Conservation (phyloP, 1,284 basidiomycete species). For the Taiwanofungus camphoratus region DNA sequence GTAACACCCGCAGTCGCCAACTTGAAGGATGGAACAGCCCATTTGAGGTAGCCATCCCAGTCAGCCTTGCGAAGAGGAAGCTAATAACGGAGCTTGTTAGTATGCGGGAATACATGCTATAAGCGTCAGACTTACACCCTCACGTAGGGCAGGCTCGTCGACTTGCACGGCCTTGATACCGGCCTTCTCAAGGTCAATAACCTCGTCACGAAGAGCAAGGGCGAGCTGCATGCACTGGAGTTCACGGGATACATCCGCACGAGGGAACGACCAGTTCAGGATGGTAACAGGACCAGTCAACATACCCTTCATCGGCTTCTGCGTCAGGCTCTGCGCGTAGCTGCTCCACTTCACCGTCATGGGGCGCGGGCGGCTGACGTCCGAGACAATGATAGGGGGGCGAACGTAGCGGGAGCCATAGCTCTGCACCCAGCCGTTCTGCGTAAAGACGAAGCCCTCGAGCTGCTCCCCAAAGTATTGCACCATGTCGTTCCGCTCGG, state of each 20-base stretch:
- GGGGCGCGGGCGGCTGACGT: conserved; percentile 88
- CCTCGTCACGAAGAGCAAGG: conserved; percentile 97
- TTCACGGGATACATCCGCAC: conserved; percentile 95
- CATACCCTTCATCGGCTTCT: conserved; percentile 99
- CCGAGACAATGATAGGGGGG: conserved; percentile 97
- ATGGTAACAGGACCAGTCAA: conserved; percentile 95
- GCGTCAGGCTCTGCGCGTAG: conserved; percentile 94
- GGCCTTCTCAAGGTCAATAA: conserved; percentile 95
- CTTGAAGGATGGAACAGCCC: conserved; percentile 98
- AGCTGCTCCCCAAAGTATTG: conserved; percentile 99
- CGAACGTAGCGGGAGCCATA: conserved; percentile 93
- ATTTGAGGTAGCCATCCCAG: conserved; percentile 92
- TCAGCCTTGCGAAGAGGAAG: conserved; percentile 91
- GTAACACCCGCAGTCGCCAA: conserved; percentile 91
- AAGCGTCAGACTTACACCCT: conserved; percentile 84
- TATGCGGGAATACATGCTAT: not conserved
- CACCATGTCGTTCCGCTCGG: conserved; percentile 99
- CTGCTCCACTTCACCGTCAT: conserved; percentile 98
- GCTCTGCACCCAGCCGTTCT: conserved; percentile 99
- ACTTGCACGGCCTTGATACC: conserved; percentile 99
- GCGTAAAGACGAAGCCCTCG: conserved; percentile 94
- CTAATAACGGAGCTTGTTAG: conserved; percentile 33
- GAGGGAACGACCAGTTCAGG: conserved; percentile 99
- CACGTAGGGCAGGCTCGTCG: conserved; percentile 99
- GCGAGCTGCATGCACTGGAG: conserved; percentile 98